phyloP scores from a whole-genome alignment of 257 asterid species.

The Solanum chilense region DNA sequence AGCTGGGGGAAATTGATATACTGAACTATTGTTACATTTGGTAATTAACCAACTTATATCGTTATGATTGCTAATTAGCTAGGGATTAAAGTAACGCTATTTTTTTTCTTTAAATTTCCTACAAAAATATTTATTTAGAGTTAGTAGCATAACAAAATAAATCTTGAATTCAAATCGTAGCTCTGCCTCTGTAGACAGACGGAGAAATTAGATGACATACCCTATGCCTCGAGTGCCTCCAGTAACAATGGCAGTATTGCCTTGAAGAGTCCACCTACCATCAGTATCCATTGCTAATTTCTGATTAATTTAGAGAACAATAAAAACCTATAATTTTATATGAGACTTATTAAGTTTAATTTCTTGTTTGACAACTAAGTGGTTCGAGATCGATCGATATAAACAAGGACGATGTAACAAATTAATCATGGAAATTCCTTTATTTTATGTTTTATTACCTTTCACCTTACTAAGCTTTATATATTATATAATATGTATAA shows the following conservation, averaged over 20 bases:
- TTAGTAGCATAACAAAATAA: no score
- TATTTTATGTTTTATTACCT: no score
- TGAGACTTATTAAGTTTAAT: neutral
- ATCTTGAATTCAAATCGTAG: no score
- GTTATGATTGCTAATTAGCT: no score
- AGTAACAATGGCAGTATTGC: conserved; percentile 25
- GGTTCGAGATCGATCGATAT: neutral
- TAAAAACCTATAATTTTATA: neutral
- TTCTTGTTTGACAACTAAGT: neutral
- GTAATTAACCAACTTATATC: no score
- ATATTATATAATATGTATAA: neutral
- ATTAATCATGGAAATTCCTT: neutral
- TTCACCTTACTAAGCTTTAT: no score
- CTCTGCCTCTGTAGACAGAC: no score
- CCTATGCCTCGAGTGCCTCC: conserved; percentile 18
- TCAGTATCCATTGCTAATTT: conserved; percentile 1
- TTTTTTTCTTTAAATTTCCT: no score
- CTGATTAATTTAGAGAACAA: neutral
- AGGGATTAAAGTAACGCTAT: no score
- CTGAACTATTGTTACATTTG: no score
- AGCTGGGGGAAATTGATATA: no score
- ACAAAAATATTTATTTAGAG: no score
- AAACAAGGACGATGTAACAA: neutral
- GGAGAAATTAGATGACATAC: rapidly evolving
- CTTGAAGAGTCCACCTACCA: conserved; percentile 37